Conservation (phyloP, 805 yeast genomes). For the Wickerhamiella vanderwaltii region DNA sequence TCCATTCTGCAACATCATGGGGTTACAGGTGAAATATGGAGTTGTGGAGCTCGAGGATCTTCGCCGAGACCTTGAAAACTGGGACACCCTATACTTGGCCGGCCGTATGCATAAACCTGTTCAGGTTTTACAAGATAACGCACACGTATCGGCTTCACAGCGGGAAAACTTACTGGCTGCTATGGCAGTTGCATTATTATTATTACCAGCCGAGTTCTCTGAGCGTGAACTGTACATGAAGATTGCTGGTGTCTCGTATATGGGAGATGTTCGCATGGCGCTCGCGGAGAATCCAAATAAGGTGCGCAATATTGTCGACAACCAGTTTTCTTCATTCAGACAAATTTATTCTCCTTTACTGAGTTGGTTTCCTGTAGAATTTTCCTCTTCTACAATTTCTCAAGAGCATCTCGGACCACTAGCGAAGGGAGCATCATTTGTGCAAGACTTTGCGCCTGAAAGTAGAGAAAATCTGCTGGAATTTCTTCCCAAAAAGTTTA, state of each 20-base stretch:
- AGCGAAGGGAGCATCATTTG: conserved; percentile 24
- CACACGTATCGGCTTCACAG: conserved; percentile 17
- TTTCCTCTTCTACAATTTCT: conserved; percentile 13
- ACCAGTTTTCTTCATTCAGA: conserved; percentile 60
- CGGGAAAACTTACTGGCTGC: conserved; percentile 66
- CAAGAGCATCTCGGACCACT: conserved; percentile 19
- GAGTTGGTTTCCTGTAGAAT: conserved; percentile 31
- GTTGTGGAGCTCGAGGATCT: conserved; percentile 54
- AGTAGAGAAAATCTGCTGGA: conserved; percentile 35
- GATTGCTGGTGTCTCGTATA: conserved; percentile 69
- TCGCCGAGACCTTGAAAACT: conserved; percentile 58
- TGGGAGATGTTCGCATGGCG: conserved; percentile 80
- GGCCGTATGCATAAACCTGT: conserved; percentile 95
- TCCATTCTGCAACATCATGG: conserved; percentile 63
- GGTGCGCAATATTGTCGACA: conserved; percentile 68
- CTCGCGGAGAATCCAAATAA: conserved; percentile 89
- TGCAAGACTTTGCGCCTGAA: conserved; percentile 25
- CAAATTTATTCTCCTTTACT: conserved; percentile 60
- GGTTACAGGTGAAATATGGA: conserved; percentile 68
- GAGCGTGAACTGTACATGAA: conserved; percentile 60
- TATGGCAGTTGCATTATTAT: conserved; percentile 50
- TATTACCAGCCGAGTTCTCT: conserved; percentile 39
- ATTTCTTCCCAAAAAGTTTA: conserved; percentile 40
- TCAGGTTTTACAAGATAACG: conserved; percentile 45
- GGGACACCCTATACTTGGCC: conserved; percentile 79